Conservation (phyloP, 176 grass and related monocot species). For the Guadua angustifolia region DNA sequence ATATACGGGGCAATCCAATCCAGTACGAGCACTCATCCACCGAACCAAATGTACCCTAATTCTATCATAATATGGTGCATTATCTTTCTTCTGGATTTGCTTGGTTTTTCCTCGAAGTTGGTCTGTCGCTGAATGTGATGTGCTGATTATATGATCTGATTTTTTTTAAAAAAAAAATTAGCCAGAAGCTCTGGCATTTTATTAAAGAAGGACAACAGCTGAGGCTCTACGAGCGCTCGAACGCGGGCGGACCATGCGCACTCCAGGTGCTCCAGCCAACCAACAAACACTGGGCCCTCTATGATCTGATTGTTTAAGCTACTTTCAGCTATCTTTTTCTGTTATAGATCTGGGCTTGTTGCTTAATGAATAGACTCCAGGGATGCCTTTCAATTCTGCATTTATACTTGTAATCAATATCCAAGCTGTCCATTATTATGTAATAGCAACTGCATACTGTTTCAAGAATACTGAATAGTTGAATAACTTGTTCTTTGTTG, state of each 20-base stretch:
- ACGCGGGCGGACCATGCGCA: too few relatives aligned
- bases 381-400: neutral
- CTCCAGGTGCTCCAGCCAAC: too few relatives aligned
- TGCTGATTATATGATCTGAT: neutral
- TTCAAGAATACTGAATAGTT: neutral
- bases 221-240: too few relatives aligned
- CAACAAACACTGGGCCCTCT: neutral
- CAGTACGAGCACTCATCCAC: too few relatives aligned
- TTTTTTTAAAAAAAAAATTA: too few relatives aligned
- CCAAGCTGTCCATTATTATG: slow-evolving; percentile 1
- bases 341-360: slow-evolving; percentile 30
- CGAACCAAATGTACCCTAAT: neutral
- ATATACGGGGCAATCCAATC: too few relatives aligned
- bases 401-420: slow-evolving; percentile 20
- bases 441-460: neutral
- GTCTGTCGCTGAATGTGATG: slow-evolving; percentile 20
- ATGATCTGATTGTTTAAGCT: slow-evolving; percentile 2
- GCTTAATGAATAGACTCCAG: neutral
- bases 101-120: neutral
- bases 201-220: too few relatives aligned
- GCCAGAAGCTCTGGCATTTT: too few relatives aligned
- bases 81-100: neutral
- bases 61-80: neutral
- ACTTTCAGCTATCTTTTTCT: neutral
- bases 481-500: neutral